Conservation (phyloP, 2,329 filamentous ascomycete species). For the Davidsoniella eucalypti region DNA sequence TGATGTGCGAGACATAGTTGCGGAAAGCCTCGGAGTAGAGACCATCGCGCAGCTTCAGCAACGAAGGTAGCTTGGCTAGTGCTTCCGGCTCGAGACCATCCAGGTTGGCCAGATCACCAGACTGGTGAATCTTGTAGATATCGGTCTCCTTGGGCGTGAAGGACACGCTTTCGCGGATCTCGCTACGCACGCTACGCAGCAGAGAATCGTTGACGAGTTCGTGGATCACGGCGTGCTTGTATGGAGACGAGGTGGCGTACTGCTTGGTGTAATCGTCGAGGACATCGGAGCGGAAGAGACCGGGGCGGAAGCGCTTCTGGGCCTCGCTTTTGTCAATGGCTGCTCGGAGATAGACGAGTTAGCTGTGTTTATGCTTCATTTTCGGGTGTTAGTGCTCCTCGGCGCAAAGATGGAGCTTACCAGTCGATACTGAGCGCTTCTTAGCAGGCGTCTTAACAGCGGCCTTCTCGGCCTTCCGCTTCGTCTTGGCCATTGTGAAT, state of each 20-base stretch:
- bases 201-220: conserved; percentile 64
- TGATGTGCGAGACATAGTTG: conserved; percentile 73
- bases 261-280: conserved; percentile 41
- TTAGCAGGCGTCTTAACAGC: conserved; percentile 28
- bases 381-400: conserved; percentile 5
- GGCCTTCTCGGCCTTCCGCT: conserved; percentile 40
- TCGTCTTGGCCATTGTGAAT: conserved; percentile 26
- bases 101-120: conserved; percentile 88
- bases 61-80: conserved; percentile 68
- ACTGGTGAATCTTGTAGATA: conserved; percentile 99
- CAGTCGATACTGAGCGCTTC: conserved; percentile 35
- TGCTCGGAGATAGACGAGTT: not conserved
- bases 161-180: conserved; percentile 78
- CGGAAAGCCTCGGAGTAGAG: conserved; percentile 85
- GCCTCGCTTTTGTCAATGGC: conserved; percentile 19
- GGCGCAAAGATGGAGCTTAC: conserved; percentile 20
- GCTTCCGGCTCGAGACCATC: conserved; percentile 82
- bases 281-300: conserved; percentile 44
- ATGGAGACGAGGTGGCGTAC: conserved; percentile 52
- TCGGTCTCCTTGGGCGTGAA: conserved; percentile 99
- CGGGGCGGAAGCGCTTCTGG: conserved; percentile 44
- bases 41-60: conserved; percentile 84
- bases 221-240: conserved; percentile 85
- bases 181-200: conserved; percentile 69
- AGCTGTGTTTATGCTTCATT: not conserved